Evolutionary conservation across 495 filamentous ascomycete species (phyloP).

Genomic region (Thermochaetoides thermophila): DNA sequence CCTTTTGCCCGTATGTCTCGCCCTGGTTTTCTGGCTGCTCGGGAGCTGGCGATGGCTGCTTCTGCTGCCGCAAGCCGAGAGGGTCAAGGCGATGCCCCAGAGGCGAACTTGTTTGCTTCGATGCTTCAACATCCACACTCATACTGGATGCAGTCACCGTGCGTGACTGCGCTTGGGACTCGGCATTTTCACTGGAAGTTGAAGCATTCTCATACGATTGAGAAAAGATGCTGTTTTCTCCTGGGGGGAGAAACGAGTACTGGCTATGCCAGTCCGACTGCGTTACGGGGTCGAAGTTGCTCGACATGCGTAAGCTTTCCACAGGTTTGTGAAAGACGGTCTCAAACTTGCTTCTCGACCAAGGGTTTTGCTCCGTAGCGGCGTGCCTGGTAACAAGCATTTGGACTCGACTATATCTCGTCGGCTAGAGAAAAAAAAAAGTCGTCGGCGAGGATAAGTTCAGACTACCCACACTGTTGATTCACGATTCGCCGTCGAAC

Average conservation of each 20-base stretch:
- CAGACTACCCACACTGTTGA: too few relatives aligned
- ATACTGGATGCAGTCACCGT: conserved; percentile 23
- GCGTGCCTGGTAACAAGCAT: conserved; percentile 46
- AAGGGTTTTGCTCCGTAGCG: conserved; percentile 42
- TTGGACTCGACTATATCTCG: too few relatives aligned
- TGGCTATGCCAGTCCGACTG: conserved; percentile 46
- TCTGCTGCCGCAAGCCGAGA: conserved; percentile 30
- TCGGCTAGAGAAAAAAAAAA: too few relatives aligned
- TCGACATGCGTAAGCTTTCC: conserved; percentile 44
- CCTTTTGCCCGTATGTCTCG: conserved; percentile 25
- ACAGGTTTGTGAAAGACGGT: conserved; percentile 34
- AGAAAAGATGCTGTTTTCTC: conserved; percentile 34
- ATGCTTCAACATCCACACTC: conserved; percentile 20
- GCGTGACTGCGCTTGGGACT: conserved; percentile 28
- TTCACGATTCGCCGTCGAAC: too few relatives aligned
- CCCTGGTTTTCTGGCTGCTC: conserved; percentile 25
- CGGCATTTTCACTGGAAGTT: conserved; percentile 25
- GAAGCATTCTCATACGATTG: conserved; percentile 34
- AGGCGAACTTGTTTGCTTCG: conserved; percentile 20
- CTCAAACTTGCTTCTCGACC: conserved; percentile 43
- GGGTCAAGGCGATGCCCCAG: conserved; percentile 30
- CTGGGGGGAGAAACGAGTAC: conserved; percentile 39
- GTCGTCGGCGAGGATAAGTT: conserved; percentile 7
- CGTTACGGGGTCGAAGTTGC: conserved; percentile 38
- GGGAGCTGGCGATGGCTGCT: conserved; percentile 23